These are phyloP conservation scores for Hypsizygus marmoreus DNA, from an alignment of 768 basidiomycete genomes.

Conservation along the genomic window DNA sequence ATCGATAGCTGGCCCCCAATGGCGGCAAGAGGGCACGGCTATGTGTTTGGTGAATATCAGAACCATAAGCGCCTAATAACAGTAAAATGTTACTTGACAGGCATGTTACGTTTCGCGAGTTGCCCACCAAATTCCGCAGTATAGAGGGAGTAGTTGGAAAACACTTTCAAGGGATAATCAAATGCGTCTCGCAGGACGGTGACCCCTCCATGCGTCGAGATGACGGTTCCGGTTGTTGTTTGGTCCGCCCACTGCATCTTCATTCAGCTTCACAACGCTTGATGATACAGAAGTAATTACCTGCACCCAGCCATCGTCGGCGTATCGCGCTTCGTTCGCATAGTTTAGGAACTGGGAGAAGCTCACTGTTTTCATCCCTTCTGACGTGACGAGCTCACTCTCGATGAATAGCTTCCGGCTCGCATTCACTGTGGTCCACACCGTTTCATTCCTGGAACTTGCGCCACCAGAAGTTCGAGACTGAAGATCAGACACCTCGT, in stretches of 20 bases:
- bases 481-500: conserved; percentile 46
- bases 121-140: conserved; percentile 27
- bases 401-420: conserved; percentile 49
- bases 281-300: conserved; percentile 11
- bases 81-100: too few relatives aligned
- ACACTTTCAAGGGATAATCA: conserved; percentile 46
- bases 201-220: conserved; percentile 51
- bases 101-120: too few relatives aligned
- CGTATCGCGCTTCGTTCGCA: conserved; percentile 52
- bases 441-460: conserved; percentile 38
- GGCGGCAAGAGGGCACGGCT: conserved; percentile 29
- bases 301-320: conserved; percentile 40
- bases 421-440: conserved; percentile 53
- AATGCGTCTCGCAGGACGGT: conserved; percentile 50
- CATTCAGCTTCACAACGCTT: background rate
- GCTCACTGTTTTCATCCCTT: conserved; percentile 43
- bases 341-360: conserved; percentile 53
- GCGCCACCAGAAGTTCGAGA: conserved; percentile 41
- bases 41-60: conserved; percentile 30
- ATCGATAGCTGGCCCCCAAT: conserved; percentile 19
- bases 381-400: conserved; percentile 50
- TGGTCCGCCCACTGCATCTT: conserved; percentile 48
- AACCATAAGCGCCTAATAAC: conserved; percentile 28
- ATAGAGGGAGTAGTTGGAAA: conserved; percentile 33
- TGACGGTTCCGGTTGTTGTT: conserved; percentile 45